A percentile compares a stretch with the other conserved stretches of the same genome.
phyloP scores from a whole-genome alignment of 2,329 filamentous ascomycete genomes.

The Beauveria brongniartii region DNA sequence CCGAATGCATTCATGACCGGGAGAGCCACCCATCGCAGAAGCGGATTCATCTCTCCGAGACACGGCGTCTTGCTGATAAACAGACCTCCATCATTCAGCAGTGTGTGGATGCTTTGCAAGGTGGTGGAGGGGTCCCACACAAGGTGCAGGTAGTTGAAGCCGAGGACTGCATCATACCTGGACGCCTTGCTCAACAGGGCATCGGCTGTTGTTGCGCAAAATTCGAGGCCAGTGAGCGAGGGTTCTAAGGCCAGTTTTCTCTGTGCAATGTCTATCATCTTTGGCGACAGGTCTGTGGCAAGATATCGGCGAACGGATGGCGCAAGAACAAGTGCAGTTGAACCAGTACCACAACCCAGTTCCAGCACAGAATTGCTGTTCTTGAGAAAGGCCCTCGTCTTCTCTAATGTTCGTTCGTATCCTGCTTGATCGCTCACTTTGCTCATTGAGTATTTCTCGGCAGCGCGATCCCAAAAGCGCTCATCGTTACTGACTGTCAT shows the following conservation, averaged over 20 bases:
- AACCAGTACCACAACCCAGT: conserved; percentile 16
- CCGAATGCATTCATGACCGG: conserved; percentile 10
- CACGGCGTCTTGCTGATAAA: conserved; percentile 16
- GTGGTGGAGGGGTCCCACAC: conserved; percentile 13
- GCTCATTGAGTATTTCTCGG: conserved; percentile 11
- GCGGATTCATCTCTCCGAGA: conserved; percentile 11
- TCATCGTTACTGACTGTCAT: conserved; percentile 8
- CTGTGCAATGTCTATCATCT: conserved; percentile 12
- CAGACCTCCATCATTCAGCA: conserved; percentile 12
- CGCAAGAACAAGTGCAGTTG: conserved; percentile 14
- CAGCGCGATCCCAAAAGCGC: conserved; percentile 13
- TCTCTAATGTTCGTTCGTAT: conserved; percentile 14
- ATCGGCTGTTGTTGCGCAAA: conserved; percentile 12
- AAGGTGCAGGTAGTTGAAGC: conserved; percentile 16
- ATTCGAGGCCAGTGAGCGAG: neutral
- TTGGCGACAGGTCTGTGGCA: conserved; percentile 13
- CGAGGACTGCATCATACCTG: conserved; percentile 12
- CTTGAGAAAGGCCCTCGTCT: conserved; percentile 9
- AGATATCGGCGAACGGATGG: conserved; percentile 9
- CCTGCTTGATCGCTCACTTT: conserved; percentile 13
- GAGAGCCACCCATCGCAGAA: conserved; percentile 4
- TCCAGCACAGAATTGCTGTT: conserved; percentile 13
- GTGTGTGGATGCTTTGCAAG: neutral
- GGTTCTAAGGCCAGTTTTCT: neutral
- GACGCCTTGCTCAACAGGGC: conserved; percentile 7